A percentile compares a stretch with the other conserved stretches of the same genome.
These are phyloP conservation scores for Nakaseomyces bracarensis DNA, from an alignment of 1,139 yeast genomes.

Conservation along the genomic window DNA sequence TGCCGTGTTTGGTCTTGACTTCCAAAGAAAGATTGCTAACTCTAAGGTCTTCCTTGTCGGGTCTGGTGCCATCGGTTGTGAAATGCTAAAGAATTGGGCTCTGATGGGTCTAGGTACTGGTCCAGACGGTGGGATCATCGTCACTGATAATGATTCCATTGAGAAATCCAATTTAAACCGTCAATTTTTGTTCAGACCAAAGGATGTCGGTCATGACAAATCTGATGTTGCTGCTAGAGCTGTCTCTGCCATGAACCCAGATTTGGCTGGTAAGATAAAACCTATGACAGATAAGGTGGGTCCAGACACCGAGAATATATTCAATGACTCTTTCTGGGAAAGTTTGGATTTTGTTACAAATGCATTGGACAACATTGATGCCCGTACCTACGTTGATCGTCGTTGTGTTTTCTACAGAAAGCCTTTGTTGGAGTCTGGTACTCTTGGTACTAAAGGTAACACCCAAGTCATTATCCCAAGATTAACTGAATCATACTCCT, in stretches of 20 bases:
- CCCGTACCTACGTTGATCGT: conserved; percentile 94
- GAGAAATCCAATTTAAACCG: conserved; percentile 94
- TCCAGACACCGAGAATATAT: conserved; percentile 80
- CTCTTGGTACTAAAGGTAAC: conserved; percentile 96
- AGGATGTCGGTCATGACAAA: conserved; percentile 87
- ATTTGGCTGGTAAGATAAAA: conserved; percentile 65
- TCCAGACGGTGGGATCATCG: conserved; percentile 69
- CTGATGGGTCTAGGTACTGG: conserved; percentile 94
- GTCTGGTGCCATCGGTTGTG: conserved; percentile 99
- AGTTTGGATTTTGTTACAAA: conserved; percentile 81
- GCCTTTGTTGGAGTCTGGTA: conserved; percentile 91
- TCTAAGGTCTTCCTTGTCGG: conserved; percentile 87
- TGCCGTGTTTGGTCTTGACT: conserved; percentile 82
- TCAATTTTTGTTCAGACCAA: conserved; percentile 89
- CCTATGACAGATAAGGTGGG: conserved; percentile 84
- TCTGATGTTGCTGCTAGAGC: conserved; percentile 88
- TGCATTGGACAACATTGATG: conserved; percentile 95
- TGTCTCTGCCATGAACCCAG: conserved; percentile 78
- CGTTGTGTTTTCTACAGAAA: conserved; percentile 90
- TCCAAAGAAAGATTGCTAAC: conserved; percentile 65
- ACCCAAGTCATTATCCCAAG: conserved; percentile 93
- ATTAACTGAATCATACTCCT: conserved; percentile 88
- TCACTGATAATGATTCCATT: conserved; percentile 92
- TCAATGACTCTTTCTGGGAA: conserved; percentile 82
- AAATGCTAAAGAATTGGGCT: conserved; percentile 97